phyloP scores from a whole-genome alignment of 805 yeast genomes.

The Spathaspora arborariae region DNA sequence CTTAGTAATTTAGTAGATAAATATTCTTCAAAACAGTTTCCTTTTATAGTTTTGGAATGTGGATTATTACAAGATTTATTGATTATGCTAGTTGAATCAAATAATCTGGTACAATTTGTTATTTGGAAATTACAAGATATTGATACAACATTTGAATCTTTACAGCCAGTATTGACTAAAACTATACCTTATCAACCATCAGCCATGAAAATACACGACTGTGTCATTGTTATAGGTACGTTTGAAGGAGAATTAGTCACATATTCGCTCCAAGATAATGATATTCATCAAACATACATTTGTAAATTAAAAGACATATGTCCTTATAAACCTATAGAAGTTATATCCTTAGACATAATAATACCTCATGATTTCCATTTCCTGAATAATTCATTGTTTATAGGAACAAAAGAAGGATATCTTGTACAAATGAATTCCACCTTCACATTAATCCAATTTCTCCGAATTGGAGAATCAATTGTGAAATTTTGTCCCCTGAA shows the following conservation, averaged over 20 bases:
- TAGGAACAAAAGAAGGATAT: constrained; percentile 35
- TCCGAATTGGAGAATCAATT: constrained; percentile 25
- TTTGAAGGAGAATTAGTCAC: constrained; percentile 15
- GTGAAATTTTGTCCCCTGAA: constrained; percentile 14
- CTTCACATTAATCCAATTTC: constrained; percentile 10
- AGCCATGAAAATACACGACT: constrained; percentile 8
- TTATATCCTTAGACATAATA: constrained; percentile 3
- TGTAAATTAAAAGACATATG: not conserved
- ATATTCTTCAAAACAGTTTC: constrained; percentile 2
- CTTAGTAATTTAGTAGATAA: constrained; percentile 19
- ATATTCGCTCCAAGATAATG: not conserved
- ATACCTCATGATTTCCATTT: constrained; percentile 20
- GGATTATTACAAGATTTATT: constrained; percentile 9
- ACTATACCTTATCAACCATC: constrained; percentile 13
- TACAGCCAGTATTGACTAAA: not conserved
- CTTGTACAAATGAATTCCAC: constrained; percentile 11
- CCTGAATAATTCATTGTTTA: constrained; percentile 9
- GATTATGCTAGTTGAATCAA: constrained; percentile 13
- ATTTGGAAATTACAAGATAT: constrained; percentile 2
- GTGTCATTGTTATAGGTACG: constrained; percentile 11
- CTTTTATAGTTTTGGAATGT: constrained; percentile 11
- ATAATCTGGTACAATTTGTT: not conserved
- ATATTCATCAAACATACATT: not conserved
- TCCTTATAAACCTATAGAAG: not conserved
- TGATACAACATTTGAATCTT: not conserved